Evolutionary conservation across 108 stramenopile species (phyloP), one percentile per base, ranked within the genome.

Genomic region (Conticribra weissflogii): DNA sequence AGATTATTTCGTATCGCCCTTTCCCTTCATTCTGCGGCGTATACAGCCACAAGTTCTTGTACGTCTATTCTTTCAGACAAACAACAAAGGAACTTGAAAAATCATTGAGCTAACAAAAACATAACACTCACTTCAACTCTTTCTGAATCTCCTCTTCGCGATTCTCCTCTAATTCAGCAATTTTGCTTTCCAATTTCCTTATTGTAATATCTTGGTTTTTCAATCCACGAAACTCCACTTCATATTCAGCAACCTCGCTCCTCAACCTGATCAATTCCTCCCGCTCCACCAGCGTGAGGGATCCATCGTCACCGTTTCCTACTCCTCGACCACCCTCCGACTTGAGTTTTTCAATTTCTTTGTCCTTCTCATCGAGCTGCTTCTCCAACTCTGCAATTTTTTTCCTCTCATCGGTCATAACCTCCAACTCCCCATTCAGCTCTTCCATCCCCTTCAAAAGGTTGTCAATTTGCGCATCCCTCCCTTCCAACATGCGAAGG

Each of bases 131-230:
- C 72, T 90, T 88, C 19, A 93, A 59, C 47, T 91, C 76, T 22
- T 73, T 72, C 64, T 88, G 68, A 16, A 91, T 65, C 41, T 85
- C 85, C 36, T 87, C 87, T 62, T 90, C 88, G n/a, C 72, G 84
- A 36, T 77, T 74, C 45, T 71, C 49, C 44, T 90, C 84, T 23
- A 95, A 66, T 48, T 93, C 88, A 8, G 63, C 81, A 71, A 97
- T 94, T 50, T 85, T 76, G 41, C 73, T 82, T 59, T 97, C 89
- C 45, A 97, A 74, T 78, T 88, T 92, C 3, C 89, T 83, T 55
- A 97, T 95, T 27, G 93, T 95, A 78, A 97, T 89, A 53, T 95
- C 94, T 66, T 97, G 96, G 69, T 97, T 94, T 78, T 97, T 93
- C 25, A 97, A 69, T 33, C 70, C 71, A 0, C 86, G 74, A 74